Evolutionary conservation across 257 asterid species (phyloP).

Genomic region (Nyctanthes arbortristis): DNA sequence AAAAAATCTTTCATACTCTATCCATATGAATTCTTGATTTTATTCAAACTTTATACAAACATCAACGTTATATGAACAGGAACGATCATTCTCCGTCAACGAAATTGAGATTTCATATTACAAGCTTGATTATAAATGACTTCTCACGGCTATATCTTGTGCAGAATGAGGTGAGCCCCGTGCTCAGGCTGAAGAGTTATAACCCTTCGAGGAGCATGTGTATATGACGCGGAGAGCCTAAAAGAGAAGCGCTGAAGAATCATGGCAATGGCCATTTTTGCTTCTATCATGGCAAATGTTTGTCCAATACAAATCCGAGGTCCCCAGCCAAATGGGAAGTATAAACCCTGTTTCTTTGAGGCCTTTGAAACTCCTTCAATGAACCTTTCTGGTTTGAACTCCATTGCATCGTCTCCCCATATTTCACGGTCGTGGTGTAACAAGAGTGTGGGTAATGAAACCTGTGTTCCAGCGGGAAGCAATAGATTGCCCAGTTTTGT

Average conservation of each 20-base stretch:
- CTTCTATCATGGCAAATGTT: background rate
- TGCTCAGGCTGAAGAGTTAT: background rate
- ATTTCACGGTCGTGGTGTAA: conserved; percentile 23
- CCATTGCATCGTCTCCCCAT: background rate
- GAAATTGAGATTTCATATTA: no score
- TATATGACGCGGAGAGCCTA: background rate
- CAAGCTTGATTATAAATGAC: no score
- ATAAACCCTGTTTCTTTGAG: background rate
- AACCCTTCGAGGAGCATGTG: background rate
- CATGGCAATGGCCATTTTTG: background rate
- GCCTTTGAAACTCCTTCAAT: conserved; percentile 1
- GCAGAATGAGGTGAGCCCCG: background rate
- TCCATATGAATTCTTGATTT: no score
- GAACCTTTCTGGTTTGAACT: background rate
- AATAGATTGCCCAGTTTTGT: conserved; percentile 28
- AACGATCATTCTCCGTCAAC: no score
- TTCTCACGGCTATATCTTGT: background rate
- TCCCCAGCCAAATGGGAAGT: background rate
- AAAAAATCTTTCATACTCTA: no score
- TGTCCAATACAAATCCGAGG: background rate
- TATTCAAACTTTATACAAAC: no score
- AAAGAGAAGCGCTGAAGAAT: background rate
- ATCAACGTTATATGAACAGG: no score
- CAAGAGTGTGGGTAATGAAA: conserved; percentile 14
- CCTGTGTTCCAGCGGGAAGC: conserved; percentile 36